phyloP scores from a whole-genome alignment of 73 alveolate species.

The Halteria grandinella region DNA sequence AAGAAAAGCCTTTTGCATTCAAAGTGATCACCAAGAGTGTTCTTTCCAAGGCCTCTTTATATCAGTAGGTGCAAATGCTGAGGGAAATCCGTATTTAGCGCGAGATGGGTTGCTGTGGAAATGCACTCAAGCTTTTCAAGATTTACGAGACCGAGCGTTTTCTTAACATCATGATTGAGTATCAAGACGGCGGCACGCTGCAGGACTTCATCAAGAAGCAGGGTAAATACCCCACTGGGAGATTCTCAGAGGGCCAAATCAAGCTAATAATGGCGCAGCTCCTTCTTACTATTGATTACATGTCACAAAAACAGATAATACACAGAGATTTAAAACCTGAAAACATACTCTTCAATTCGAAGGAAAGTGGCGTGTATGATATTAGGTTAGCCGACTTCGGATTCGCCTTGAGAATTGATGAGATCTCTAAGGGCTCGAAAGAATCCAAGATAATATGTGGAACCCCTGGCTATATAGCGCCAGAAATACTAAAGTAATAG shows the following conservation, averaged over 20 bases:
- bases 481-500: neutral
- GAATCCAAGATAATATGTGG: no score
- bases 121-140: neutral
- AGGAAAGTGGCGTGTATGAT: no score
- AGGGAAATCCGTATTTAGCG: neutral
- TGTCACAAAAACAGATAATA: neutral
- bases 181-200: neutral
- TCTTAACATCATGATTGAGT: neutral
- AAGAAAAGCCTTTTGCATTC: no score
- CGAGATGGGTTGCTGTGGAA: neutral
- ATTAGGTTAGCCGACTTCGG: no score
- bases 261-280: neutral
- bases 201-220: neutral
- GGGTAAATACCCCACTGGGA: neutral
- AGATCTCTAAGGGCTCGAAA: no score
- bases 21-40: no score
- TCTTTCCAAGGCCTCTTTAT: no score
- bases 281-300: conserved; percentile 1
- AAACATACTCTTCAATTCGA: neutral
- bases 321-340: conserved; percentile 26
- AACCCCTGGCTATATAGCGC: no score
- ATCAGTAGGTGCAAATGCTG: no score
- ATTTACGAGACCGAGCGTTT: neutral
- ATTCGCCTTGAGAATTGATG: no score
- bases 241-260: conserved; percentile 25